These are phyloP conservation scores for Venturia nashicola DNA, from an alignment of 2,329 filamentous ascomycete genomes.

Conservation along the genomic window DNA sequence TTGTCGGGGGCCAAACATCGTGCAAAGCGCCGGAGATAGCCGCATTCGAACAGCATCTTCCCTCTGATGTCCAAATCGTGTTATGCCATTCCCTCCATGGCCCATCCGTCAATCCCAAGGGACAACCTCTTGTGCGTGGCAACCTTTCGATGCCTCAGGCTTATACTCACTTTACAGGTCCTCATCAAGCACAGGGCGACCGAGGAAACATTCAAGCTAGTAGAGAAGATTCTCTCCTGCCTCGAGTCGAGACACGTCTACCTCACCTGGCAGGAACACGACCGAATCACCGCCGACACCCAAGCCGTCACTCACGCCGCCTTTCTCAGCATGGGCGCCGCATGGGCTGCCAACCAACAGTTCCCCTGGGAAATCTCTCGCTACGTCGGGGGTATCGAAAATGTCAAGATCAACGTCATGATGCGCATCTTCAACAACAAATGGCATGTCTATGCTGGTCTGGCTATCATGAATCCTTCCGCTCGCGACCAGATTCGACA, in stretches of 20 bases:
- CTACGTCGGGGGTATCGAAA: conserved; percentile 94
- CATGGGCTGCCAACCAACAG: conserved; percentile 88
- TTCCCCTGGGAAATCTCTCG: conserved; percentile 96
- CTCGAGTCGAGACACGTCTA: conserved; percentile 78
- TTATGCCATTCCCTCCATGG: conserved; percentile 96
- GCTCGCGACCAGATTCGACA: conserved; percentile 87
- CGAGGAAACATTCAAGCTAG: conserved; percentile 60
- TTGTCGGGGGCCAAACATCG: conserved; percentile 94
- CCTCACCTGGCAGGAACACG: conserved; percentile 76
- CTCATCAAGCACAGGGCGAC: conserved; percentile 88
- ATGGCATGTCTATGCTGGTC: conserved; percentile 97
- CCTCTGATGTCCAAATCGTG: conserved; percentile 79
- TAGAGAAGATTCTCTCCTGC: conserved; percentile 70
- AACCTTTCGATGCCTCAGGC: conserved; percentile 6
- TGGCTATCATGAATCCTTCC: conserved; percentile 91
- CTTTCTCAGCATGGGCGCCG: conserved; percentile 94
- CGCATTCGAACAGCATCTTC: conserved; percentile 83
- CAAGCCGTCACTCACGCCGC: conserved; percentile 97
- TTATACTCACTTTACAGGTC: conserved; percentile 33
- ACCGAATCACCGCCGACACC: conserved; percentile 95
- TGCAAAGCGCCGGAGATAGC: conserved; percentile 95
- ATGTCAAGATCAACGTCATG: conserved; percentile 98
- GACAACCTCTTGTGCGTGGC: conserved; percentile 69
- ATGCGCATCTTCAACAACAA: conserved; percentile 96
- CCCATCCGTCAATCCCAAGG: conserved; percentile 74